phyloP scores from a whole-genome alignment of 2,329 filamentous ascomycete species.

The Nothomitra cinnamomea region DNA sequence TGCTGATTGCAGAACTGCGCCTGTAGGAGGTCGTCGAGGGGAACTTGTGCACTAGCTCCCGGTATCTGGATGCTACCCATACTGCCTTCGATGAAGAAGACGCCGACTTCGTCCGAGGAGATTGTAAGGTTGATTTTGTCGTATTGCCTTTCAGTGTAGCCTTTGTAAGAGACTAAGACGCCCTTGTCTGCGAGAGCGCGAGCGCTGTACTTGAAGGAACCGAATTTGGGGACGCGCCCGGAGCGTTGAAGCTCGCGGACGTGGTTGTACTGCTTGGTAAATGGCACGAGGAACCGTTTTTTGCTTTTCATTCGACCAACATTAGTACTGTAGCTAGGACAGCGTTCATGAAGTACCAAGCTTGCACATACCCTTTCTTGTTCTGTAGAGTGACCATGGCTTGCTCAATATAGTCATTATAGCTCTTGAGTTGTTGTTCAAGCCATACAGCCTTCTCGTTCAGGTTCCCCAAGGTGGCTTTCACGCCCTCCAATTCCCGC shows the following conservation, averaged over 20 bases:
- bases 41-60: slow-evolving; percentile 72
- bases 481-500: slow-evolving; percentile 72
- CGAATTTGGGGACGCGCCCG: slow-evolving; percentile 90
- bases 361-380: slow-evolving; percentile 59
- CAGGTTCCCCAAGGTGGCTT: slow-evolving; percentile 55
- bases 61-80: slow-evolving; percentile 91
- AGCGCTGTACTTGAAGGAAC: slow-evolving; percentile 92
- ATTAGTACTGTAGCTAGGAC: slow-evolving; percentile 5
- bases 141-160: slow-evolving; percentile 68
- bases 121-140: slow-evolving; percentile 90
- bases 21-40: slow-evolving; percentile 84
- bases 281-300: slow-evolving; percentile 85
- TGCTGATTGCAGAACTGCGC: slow-evolving; percentile 95
- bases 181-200: slow-evolving; percentile 82
- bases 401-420: slow-evolving; percentile 98
- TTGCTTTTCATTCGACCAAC: slow-evolving; percentile 34
- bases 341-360: no score
- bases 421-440: slow-evolving; percentile 88
- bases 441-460: slow-evolving; percentile 82
- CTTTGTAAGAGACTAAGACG: slow-evolving; percentile 80
- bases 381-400: slow-evolving; percentile 94
- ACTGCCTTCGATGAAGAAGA: slow-evolving; percentile 84
- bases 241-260: slow-evolving; percentile 86
- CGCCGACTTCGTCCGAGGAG: slow-evolving; percentile 79
- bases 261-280: slow-evolving; percentile 98